Conservation (phyloP, 140 eudicot species). For the Erigeron philadelphicus region DNA sequence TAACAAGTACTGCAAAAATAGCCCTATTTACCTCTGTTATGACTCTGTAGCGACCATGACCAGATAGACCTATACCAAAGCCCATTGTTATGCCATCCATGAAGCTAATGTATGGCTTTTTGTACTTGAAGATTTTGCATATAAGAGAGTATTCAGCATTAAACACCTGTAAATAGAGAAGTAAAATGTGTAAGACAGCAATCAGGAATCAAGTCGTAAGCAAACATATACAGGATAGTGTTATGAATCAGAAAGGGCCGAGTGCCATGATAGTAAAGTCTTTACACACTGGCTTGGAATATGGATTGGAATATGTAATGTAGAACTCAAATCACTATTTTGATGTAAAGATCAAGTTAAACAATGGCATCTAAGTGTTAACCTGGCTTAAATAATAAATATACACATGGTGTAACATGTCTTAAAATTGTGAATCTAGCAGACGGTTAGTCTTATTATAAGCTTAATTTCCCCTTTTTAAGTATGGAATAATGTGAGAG, state of each 20-base stretch:
- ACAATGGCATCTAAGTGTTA: not conserved
- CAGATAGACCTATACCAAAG: conserved; percentile 91
- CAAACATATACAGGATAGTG: not conserved
- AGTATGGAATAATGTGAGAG: not conserved
- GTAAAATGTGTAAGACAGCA: not conserved
- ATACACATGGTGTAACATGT: not conserved
- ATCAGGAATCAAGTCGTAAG: not conserved
- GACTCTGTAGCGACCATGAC: conserved; percentile 80
- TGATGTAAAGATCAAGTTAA: not conserved
- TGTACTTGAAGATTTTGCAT: conserved; percentile 70
- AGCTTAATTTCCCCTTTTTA: not conserved
- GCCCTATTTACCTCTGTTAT: conserved; percentile 60
- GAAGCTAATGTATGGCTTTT: conserved; percentile 78
- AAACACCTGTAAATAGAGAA: conserved; percentile 50
- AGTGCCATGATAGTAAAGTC: not conserved
- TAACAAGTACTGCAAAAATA: not conserved
- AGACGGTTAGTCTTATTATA: not conserved
- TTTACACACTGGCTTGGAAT: not conserved
- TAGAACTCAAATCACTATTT: not conserved
- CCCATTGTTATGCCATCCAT: conserved; percentile 99
- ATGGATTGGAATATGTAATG: not conserved
- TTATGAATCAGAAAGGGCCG: not conserved
- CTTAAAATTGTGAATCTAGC: not conserved
- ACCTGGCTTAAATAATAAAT: not conserved
- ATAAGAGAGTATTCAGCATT: conserved; percentile 79